These are phyloP conservation scores for Monosporascus sp. DNA, from an alignment of 2,329 filamentous ascomycete species.

Conservation along the genomic window DNA sequence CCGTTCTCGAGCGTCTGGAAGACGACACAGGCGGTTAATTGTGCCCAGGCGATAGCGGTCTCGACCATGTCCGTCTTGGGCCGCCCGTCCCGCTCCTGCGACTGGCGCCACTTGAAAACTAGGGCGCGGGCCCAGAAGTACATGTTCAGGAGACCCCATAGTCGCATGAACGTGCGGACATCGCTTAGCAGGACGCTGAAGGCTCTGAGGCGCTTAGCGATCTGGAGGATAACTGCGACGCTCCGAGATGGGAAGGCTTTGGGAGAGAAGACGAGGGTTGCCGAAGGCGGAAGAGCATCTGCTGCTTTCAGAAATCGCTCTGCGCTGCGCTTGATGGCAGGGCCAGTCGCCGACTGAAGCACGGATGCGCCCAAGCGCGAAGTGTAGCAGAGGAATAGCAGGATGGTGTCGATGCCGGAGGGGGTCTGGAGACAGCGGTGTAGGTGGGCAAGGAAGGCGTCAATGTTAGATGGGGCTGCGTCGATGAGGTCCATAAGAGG, in stretches of 20 bases:
- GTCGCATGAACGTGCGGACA: slow-evolving; percentile 64
- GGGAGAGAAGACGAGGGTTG: slow-evolving; percentile 39
- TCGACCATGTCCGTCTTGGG: slow-evolving; percentile 37
- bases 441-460: slow-evolving; percentile 52
- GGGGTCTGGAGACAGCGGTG: slow-evolving; percentile 63
- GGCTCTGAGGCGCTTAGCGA: slow-evolving; percentile 50
- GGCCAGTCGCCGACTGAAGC: slow-evolving; percentile 49
- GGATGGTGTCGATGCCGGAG: slow-evolving; percentile 63
- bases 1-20: slow-evolving; percentile 83
- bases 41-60: slow-evolving; percentile 55
- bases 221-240: slow-evolving; percentile 41
- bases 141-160: slow-evolving; percentile 74
- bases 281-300: slow-evolving; percentile 45
- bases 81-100: slow-evolving; percentile 22
- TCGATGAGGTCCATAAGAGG: slow-evolving; percentile 26
- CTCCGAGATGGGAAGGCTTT: slow-evolving; percentile 31
- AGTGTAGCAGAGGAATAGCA: slow-evolving; percentile 65
- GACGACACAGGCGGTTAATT: slow-evolving; percentile 61
- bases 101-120: slow-evolving; percentile 29
- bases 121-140: slow-evolving; percentile 61
- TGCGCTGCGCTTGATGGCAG: slow-evolving; percentile 51
- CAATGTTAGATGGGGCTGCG: slow-evolving; percentile 36
- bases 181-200: slow-evolving; percentile 66
- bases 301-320: slow-evolving; percentile 49
- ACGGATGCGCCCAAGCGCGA: slow-evolving; percentile 50